These are phyloP conservation scores for Dryadomyces quercivorus DNA, from an alignment of 2,329 filamentous ascomycete species.

Conservation along the genomic window DNA sequence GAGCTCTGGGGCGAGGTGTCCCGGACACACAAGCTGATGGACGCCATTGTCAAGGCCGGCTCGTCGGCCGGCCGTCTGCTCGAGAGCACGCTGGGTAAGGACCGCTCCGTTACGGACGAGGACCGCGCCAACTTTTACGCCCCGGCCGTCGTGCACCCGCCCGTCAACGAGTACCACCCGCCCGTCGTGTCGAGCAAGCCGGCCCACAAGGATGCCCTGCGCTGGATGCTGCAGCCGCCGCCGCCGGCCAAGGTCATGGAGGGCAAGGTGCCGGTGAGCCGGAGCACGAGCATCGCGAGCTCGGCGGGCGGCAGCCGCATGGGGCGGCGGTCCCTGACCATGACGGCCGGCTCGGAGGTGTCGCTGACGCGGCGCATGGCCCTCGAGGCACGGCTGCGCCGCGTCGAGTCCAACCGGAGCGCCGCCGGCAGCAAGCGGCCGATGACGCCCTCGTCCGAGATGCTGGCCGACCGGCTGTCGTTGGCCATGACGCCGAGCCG, in stretches of 20 bases:
- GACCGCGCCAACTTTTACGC: constrained; percentile 46
- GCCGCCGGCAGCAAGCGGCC: neutral
- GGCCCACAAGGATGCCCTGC: constrained; percentile 54
- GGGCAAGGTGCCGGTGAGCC: constrained; percentile 61
- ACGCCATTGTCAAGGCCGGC: constrained; percentile 46
- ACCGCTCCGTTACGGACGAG: constrained; percentile 32
- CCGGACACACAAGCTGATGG: constrained; percentile 41
- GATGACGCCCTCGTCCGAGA: constrained; percentile 13
- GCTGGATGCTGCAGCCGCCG: constrained; percentile 89
- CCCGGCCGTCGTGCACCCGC: constrained; percentile 46
- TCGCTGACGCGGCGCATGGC: constrained; percentile 9
- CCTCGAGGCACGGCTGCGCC: constrained; percentile 7
- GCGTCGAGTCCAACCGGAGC: constrained; percentile 8
- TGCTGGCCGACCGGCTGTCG: neutral
- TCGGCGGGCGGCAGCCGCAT: constrained; percentile 33
- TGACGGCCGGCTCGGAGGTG: constrained; percentile 5
- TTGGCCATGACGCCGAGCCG: too few relatives aligned
- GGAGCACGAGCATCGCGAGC: constrained; percentile 46
- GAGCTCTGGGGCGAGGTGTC: constrained; percentile 64
- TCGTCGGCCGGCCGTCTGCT: constrained; percentile 41
- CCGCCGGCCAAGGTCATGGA: constrained; percentile 87
- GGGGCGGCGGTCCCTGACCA: neutral
- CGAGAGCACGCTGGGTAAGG: constrained; percentile 37
- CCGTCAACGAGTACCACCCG: constrained; percentile 76
- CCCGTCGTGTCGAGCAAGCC: constrained; percentile 71